phyloP scores from a whole-genome alignment of 257 asterid genomes.

The Nicotiana paniculata region DNA sequence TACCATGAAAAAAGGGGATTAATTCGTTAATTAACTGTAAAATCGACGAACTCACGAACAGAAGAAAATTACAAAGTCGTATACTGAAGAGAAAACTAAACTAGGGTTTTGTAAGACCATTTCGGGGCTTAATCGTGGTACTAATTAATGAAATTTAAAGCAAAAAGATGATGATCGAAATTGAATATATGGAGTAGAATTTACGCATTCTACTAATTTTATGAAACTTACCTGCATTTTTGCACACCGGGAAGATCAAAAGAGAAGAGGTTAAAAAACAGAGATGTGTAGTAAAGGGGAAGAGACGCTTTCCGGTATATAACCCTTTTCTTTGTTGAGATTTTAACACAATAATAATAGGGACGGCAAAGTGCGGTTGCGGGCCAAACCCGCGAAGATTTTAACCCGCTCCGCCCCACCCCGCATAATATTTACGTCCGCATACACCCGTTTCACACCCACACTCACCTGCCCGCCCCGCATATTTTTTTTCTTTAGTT shows the following conservation, averaged over 20 bases:
- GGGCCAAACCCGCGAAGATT: too few relatives aligned
- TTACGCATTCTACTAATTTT: neutral
- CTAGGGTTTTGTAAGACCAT: neutral
- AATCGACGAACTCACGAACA: neutral
- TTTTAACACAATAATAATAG: too few relatives aligned
- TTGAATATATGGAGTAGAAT: neutral
- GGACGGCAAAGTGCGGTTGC: too few relatives aligned
- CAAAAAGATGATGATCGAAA: neutral
- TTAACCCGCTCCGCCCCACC: too few relatives aligned
- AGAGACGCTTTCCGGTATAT: too few relatives aligned
- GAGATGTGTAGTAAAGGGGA: neutral
- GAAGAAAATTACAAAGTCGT: neutral
- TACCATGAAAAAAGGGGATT: conserved; percentile 2
- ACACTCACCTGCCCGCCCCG: too few relatives aligned
- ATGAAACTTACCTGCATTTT: neutral
- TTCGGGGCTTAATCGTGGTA: too few relatives aligned
- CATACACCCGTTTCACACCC: too few relatives aligned
- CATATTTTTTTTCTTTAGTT: too few relatives aligned
- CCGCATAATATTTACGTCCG: too few relatives aligned
- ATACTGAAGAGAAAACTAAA: neutral
- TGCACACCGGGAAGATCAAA: neutral
- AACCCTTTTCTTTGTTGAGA: too few relatives aligned
- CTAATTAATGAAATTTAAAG: too few relatives aligned
- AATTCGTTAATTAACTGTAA: neutral
- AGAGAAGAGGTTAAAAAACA: neutral